Conservation (phyloP, 345 rosid species). For the Acer yangbiense region DNA sequence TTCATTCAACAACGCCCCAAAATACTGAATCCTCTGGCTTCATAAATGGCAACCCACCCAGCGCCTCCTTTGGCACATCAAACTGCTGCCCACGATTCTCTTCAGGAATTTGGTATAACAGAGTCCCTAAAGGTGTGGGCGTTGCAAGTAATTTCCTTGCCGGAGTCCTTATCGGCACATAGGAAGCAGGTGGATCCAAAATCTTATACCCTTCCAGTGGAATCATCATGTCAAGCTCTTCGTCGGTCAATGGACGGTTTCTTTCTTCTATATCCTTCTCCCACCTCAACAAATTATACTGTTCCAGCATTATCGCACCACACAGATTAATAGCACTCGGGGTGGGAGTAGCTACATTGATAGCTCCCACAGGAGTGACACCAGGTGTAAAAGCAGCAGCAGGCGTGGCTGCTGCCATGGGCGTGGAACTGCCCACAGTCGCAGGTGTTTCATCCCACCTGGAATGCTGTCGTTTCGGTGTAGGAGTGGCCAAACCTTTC, state of each 20-base stretch:
- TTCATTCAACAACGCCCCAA: slow-evolving; percentile 84
- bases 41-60: slow-evolving; percentile 91
- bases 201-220: slow-evolving; percentile 91
- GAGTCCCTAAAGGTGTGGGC: slow-evolving; percentile 91
- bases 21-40: slow-evolving; percentile 99
- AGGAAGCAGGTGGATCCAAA: slow-evolving; percentile 92
- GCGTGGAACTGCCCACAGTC: slow-evolving; percentile 95
- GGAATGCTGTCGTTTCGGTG: slow-evolving; percentile 89
- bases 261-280: slow-evolving; percentile 99
- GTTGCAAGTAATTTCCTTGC: slow-evolving; percentile 87
- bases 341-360: slow-evolving; percentile 88
- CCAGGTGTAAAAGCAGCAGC: slow-evolving; percentile 84
- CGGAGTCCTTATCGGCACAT: slow-evolving; percentile 94
- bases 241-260: slow-evolving; percentile 92
- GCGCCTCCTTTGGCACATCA: slow-evolving; percentile 90
- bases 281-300: slow-evolving; percentile 85
- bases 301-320: slow-evolving; percentile 82
- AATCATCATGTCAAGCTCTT: slow-evolving; percentile 95
- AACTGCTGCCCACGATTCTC: slow-evolving; percentile 96
- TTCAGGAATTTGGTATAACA: slow-evolving; percentile 78
- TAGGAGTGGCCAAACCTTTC: slow-evolving; percentile 80
- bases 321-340: slow-evolving; percentile 67
- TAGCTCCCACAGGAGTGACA: slow-evolving; percentile 83
- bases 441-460: slow-evolving; percentile 99
- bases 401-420: slow-evolving; percentile 87